A percentile compares a stretch with the other conserved stretches of the same genome.
Conservation (phyloP, 73 alveolate species). For the Paramecium primaurelia region DNA sequence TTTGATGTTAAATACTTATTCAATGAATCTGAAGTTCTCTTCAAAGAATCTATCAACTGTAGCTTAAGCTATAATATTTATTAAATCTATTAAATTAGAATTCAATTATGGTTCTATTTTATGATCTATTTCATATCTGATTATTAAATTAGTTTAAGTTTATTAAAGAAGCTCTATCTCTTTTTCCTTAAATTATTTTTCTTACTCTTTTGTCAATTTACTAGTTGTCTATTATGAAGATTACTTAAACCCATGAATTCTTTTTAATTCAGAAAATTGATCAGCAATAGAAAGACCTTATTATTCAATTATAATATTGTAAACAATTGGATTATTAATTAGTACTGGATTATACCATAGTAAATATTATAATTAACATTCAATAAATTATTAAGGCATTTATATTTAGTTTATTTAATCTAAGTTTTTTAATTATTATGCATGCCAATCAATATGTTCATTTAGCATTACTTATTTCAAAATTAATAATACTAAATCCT, state of each 20-base stretch:
- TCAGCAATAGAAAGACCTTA: not conserved
- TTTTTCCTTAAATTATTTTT: not conserved
- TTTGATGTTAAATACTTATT: not conserved
- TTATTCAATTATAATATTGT: not conserved
- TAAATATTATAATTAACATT: not conserved
- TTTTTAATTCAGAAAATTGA: not conserved
- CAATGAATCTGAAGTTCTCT: not conserved
- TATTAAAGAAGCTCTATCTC: not conserved
- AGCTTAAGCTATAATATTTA: not conserved
- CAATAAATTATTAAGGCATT: not conserved
- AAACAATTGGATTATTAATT: not conserved
- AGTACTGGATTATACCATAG: not conserved
- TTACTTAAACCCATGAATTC: not conserved
- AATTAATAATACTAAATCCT: not conserved
- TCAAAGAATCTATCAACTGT: slow-evolving; percentile 39
- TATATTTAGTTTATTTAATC: not conserved
- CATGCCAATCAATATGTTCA: slow-evolving; percentile 44
- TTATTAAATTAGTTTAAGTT: not conserved
- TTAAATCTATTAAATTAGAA: not conserved
- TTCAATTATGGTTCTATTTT: not conserved
- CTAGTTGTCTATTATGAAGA: not conserved
- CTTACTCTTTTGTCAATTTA: not conserved
- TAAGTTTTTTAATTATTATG: not conserved
- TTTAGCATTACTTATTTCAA: not conserved
- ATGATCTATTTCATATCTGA: not conserved